These are phyloP conservation scores for Aspergillus nidulans DNA, from an alignment of 495 filamentous ascomycete genomes.

Conservation along the genomic window DNA sequence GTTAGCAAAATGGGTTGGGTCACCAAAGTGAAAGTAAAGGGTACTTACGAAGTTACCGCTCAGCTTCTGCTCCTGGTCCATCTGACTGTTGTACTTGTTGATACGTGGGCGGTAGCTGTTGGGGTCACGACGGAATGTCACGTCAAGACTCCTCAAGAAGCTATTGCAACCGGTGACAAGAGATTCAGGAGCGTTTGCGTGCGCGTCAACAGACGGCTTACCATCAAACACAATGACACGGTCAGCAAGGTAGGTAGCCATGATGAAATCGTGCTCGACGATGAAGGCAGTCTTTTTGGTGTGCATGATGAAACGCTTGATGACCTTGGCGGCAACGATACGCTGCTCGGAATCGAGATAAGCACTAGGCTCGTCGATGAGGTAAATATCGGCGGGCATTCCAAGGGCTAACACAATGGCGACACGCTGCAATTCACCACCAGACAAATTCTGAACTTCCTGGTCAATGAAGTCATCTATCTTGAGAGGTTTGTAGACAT, in stretches of 20 bases:
- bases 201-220: slow-evolving; percentile 79
- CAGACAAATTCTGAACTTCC: slow-evolving; percentile 96
- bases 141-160: slow-evolving; percentile 92
- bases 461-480: slow-evolving; percentile 99
- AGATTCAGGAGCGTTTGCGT: slow-evolving; percentile 84
- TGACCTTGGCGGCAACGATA: slow-evolving; percentile 93
- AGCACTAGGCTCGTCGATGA: slow-evolving; percentile 93
- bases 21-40: background rate
- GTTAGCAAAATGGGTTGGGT: background rate
- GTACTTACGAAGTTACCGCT: slow-evolving; percentile 83
- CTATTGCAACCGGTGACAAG: slow-evolving; percentile 94
- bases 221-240: slow-evolving; percentile 98
- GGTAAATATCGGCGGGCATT: slow-evolving; percentile 94
- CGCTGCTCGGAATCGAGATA: slow-evolving; percentile 98
- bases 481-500: slow-evolving; percentile 97
- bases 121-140: slow-evolving; percentile 96
- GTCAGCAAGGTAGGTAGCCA: slow-evolving; percentile 96
- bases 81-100: slow-evolving; percentile 92
- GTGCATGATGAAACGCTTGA: slow-evolving; percentile 99
- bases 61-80: slow-evolving; percentile 96
- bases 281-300: slow-evolving; percentile 98
- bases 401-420: slow-evolving; percentile 95
- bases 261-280: slow-evolving; percentile 99
- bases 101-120: slow-evolving; percentile 94
- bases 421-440: slow-evolving; percentile 98